Evolutionary conservation across 2,329 filamentous ascomycete species (phyloP), one percentile per base, ranked within the genome.

Genomic region (Sporothrix brunneoviolacea): DNA sequence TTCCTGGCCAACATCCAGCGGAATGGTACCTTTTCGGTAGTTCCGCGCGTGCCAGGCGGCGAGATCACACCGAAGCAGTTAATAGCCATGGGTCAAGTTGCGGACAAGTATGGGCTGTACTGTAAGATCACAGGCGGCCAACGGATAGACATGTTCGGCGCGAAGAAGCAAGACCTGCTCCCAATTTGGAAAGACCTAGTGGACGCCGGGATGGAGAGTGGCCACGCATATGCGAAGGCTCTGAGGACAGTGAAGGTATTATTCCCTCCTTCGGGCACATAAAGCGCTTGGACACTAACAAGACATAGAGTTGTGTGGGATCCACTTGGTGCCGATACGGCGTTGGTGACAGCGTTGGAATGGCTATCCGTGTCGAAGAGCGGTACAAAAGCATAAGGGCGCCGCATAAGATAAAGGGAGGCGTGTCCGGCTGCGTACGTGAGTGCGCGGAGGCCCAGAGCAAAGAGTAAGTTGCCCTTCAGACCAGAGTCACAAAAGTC

Each of bases 41-140:
- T 95, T 0, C 90, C 90, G 3, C 82, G 90, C 39, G 82, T 95
- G 1, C 77, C 88, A 2, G 90, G 80, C 40, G 90, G 90, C 53
- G 90, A 95, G 66, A 93, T 95, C 61, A 93, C 88, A 0, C 83
- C 90, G 0, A 86, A 93, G 43, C 90, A 88, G 64, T 77, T 95
- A 46, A 85, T 95, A 41, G 79, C 83, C 51, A 90, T 95, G 53
- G 90, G 88, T 0, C 80, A 83, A 50, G 88, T 95, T 0, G 90
- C 89, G 0, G 87, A 87, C 70, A 84, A 91, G 64, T 95, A 88
- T 62, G 77, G 78, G 32, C 72, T 95, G 7, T 95, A 95, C 69
- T 89, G 84, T 62, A 95, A 95, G 69, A 94, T 95, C 63, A 95
- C 90, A 0, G 90, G 90, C 50, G 90, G 87, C 1, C 90, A 95